Conservation (phyloP, 108 stramenopile genomes). For the Ochromonas danica region DNA sequence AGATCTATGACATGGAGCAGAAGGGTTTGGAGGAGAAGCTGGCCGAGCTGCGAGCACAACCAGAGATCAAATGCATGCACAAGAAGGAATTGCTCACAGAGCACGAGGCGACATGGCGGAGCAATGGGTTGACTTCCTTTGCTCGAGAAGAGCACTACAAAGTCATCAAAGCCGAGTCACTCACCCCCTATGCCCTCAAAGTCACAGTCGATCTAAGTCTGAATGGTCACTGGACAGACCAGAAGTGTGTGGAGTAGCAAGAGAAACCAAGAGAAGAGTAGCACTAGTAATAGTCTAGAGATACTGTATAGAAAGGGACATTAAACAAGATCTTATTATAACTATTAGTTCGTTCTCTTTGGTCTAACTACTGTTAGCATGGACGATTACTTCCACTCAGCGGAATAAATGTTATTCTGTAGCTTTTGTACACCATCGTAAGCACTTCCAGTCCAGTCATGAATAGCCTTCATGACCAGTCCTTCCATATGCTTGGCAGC, state of each 20-base stretch:
- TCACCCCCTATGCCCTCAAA: constrained; percentile 51
- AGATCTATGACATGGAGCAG: constrained; percentile 46
- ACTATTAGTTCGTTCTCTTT: no score
- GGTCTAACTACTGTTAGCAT: no score
- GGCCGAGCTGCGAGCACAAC: constrained; percentile 56
- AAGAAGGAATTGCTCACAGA: constrained; percentile 93
- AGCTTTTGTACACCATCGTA: constrained; percentile 70
- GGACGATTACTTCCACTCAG: constrained; percentile 20
- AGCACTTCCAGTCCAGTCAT: constrained; percentile 90
- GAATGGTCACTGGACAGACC: constrained; percentile 89
- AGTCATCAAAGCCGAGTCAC: constrained; percentile 44
- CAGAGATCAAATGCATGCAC: constrained; percentile 89
- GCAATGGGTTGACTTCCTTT: constrained; percentile 81
- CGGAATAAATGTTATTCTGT: constrained; percentile 29
- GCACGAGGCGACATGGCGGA: constrained; percentile 79
- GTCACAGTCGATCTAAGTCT: constrained; percentile 83
- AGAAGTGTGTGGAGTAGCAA: no score
- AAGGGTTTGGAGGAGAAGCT: constrained; percentile 51
- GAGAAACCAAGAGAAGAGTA: no score
- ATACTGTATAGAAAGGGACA: no score
- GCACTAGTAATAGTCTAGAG: no score
- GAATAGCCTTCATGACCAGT: constrained; percentile 79
- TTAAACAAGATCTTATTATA: no score
- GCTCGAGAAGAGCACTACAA: constrained; percentile 55
- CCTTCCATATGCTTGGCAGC: constrained; percentile 78